Evolutionary conservation across 1,284 basidiomycete species (phyloP).

Genomic region (Mycena citricolor): DNA sequence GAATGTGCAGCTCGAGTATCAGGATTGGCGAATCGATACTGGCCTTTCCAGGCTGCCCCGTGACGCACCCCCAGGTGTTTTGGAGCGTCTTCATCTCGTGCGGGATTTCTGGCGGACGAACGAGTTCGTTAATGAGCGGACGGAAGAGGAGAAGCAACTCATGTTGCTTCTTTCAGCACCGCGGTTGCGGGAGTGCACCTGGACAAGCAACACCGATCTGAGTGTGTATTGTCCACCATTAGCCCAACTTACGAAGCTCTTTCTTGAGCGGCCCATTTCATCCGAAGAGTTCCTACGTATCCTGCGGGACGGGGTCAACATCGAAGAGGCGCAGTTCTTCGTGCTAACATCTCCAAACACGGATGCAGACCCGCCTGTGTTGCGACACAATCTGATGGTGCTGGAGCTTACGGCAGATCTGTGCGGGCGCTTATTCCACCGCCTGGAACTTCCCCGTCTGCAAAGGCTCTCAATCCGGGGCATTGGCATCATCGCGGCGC

Average conservation of each 20-base stretch:
- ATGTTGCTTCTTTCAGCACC: slow-evolving; percentile 28
- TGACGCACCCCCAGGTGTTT: slow-evolving; percentile 19
- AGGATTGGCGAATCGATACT: slow-evolving; percentile 28
- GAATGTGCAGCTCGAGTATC: slow-evolving; percentile 27
- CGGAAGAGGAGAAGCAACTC: slow-evolving; percentile 22
- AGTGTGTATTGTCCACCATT: slow-evolving; percentile 20
- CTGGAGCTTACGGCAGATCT: slow-evolving; percentile 22
- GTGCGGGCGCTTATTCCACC: slow-evolving; percentile 19
- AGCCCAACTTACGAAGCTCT: slow-evolving; percentile 22
- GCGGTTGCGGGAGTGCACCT: slow-evolving; percentile 26
- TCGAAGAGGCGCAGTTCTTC: slow-evolving; percentile 19
- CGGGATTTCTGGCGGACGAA: slow-evolving; percentile 26
- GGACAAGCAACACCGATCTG: slow-evolving; percentile 24
- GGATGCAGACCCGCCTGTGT: slow-evolving; percentile 2
- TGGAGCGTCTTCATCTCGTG: slow-evolving; percentile 28
- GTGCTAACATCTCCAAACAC: slow-evolving; percentile 10
- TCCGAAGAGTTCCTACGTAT: slow-evolving; percentile 22
- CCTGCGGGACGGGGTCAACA: slow-evolving; percentile 17
- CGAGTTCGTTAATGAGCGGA: too few relatives aligned
- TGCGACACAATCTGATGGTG: slow-evolving; percentile 18
- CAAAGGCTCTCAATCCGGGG: slow-evolving; percentile 12
- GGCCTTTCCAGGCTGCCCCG: slow-evolving; percentile 22
- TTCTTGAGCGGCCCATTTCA: slow-evolving; percentile 21
- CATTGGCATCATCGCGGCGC: slow-evolving; percentile 15
- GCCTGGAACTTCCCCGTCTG: slow-evolving; percentile 20